A percentile compares a stretch with the other conserved stretches of the same genome.
phyloP scores from a whole-genome alignment of 805 yeast species.

The Ogataea ganodermae region DNA sequence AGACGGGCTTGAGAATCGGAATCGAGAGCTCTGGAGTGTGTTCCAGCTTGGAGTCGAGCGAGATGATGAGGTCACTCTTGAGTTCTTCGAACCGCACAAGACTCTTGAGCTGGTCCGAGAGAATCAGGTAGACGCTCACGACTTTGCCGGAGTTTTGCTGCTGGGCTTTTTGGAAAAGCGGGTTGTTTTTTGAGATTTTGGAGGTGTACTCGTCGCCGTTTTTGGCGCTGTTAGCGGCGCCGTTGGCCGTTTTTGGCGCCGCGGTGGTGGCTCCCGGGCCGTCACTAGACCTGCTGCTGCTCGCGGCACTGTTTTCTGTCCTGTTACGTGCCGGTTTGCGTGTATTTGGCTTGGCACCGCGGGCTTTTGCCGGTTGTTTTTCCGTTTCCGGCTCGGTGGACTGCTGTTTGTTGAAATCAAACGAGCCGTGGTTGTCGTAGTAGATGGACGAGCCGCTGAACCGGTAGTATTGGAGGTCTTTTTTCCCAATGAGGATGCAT shows the following conservation, averaged over 20 bases:
- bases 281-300: too few relatives aligned
- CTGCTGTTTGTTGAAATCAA: constrained; percentile 29
- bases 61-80: constrained; percentile 45
- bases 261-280: too few relatives aligned
- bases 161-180: constrained; percentile 21
- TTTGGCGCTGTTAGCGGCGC: constrained; percentile 8
- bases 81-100: constrained; percentile 36
- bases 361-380: neutral
- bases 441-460: constrained; percentile 62
- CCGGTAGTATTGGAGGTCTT: constrained; percentile 58
- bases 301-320: neutral
- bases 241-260: too few relatives aligned
- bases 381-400: constrained; percentile 9
- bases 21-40: constrained; percentile 21
- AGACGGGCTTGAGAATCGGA: constrained; percentile 50
- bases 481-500: constrained; percentile 73
- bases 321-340: constrained; percentile 7
- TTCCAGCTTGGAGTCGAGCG: constrained; percentile 46
- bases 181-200: constrained; percentile 35
- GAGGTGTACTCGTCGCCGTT: constrained; percentile 35
- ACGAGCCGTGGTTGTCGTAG: constrained; percentile 36
- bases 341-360: neutral
- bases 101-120: constrained; percentile 46
- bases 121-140: constrained; percentile 42
- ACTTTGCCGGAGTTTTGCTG: constrained; percentile 23